Base-by-base conservation (phyloP, 2,329 filamentous ascomycete species). In the Colletotrichum endophyticum region DNA sequence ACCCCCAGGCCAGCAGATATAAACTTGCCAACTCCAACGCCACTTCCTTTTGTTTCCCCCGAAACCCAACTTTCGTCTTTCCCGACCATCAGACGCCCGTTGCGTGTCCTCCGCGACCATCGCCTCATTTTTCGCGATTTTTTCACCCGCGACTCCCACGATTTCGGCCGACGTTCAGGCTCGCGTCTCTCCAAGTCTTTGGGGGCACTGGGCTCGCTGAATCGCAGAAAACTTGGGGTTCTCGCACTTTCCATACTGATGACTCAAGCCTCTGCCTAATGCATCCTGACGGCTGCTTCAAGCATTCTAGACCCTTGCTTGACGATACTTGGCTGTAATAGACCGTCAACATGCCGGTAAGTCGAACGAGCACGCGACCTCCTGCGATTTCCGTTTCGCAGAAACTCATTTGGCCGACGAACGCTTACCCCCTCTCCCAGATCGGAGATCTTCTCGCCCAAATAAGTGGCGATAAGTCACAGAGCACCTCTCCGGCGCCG, bases 361-460 rank as follows among this genome's bases (percentile, higher is more conserved):
- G 79, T 66, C 32, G 9, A 13, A 5, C 13, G 57, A 59, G 53
- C 34, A 73, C 28, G 39, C 28, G 57, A 61, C 27, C 11, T 57
- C 22, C 16, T n/a, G 19, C 39, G 15, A 30, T 28, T 34, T 8
- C n/a, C 19, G 49, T 27, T 66, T 30, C 39, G 44, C 32, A 32
- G 39, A 32, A 6, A 5, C 44, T 34, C 39, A 28, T 73, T 32
- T 63, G 7, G 56, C 76, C 73, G 34, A 77, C 49, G 25, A 68
- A 69, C 12, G 56, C 56, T 19, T 19, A 12, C 57, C 63, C 25
- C 27, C 19, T 63, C 8, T 25, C 15, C 25, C 68, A 79, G 79
- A 91, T 92, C 79, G 84, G 88, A 77, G 90, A 92, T 78, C 85
- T 92, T n/a, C 87, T 92, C 39, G 92, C 91, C 79, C 89, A 91